Percentiles rank a stretch among this genome's conserved stretches.
Conservation (phyloP, 805 yeast genomes). For the Sugiyamaella floridensis region DNA sequence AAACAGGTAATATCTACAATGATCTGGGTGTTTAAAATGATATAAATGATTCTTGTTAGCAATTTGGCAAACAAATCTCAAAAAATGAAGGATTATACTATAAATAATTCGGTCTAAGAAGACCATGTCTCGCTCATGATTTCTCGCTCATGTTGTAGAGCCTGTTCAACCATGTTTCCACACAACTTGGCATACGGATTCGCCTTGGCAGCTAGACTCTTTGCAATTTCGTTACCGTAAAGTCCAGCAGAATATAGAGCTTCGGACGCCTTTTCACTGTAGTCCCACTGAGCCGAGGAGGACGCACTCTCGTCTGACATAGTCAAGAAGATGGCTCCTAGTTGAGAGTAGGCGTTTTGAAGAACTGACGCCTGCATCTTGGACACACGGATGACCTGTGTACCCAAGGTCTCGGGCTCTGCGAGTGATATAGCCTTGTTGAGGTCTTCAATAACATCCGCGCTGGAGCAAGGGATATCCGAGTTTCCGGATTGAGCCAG, state of each 20-base stretch:
- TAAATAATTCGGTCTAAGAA: no score
- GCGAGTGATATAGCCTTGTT: slow-evolving; percentile 26
- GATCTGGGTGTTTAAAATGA: no score
- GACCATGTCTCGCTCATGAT: neutral
- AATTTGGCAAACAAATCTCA: no score
- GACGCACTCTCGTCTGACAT: slow-evolving; percentile 7
- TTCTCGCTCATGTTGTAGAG: slow-evolving; percentile 17
- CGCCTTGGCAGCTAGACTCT: slow-evolving; percentile 21
- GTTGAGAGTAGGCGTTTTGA: slow-evolving; percentile 28
- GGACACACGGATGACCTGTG: slow-evolving; percentile 16
- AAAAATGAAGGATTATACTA: no score
- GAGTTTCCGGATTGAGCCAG: neutral
- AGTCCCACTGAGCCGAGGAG: slow-evolving; percentile 21
- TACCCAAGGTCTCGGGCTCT: slow-evolving; percentile 12
- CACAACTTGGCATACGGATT: slow-evolving; percentile 33
- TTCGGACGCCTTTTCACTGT: slow-evolving; percentile 26
- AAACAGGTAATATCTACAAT: no score
- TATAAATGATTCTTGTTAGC: no score
- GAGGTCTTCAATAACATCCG: slow-evolving; percentile 19
- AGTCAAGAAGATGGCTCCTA: slow-evolving; percentile 25
- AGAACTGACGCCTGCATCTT: slow-evolving; percentile 28
- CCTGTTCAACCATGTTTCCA: slow-evolving; percentile 27
- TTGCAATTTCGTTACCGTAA: slow-evolving; percentile 28
- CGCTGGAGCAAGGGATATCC: slow-evolving; percentile 2
- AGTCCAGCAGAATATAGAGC: slow-evolving; percentile 25